Conservation (phyloP, 129 eudicot species). For the Artemisia tridentata region DNA sequence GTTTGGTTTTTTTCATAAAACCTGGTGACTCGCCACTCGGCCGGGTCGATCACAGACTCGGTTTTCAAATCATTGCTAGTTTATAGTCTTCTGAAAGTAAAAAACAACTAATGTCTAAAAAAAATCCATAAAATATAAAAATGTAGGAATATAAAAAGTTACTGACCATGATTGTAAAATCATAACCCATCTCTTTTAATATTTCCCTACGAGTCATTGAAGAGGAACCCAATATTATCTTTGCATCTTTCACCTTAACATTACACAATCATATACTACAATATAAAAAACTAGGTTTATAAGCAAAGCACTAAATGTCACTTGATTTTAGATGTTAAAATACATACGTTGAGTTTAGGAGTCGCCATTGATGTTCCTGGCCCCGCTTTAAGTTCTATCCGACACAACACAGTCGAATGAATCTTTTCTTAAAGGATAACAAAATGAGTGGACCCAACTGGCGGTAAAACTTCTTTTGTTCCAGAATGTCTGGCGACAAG, state of each 20-base stretch:
- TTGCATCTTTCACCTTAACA: conserved; percentile 27
- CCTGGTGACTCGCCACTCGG: too few species aligned
- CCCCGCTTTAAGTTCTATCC: too few species aligned
- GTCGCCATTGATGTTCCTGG: not conserved
- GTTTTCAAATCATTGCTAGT: too few species aligned
- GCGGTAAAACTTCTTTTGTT: too few species aligned
- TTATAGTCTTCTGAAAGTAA: too few species aligned
- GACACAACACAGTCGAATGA: too few species aligned
- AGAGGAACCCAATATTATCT: conserved; percentile 89
- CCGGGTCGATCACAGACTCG: too few species aligned
- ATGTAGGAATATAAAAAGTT: not conserved
- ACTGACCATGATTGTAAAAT: conserved; percentile 72
- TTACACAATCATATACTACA: conserved; percentile 21
- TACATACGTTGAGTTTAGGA: conserved; percentile 36
- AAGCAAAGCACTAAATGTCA: not conserved
- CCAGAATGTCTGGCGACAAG: too few species aligned
- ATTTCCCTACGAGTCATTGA: conserved; percentile 73
- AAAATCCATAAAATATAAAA: not conserved
- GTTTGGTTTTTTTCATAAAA: too few species aligned
- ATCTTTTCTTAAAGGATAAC: too few species aligned
- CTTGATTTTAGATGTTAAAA: not conserved
- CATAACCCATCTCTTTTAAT: conserved; percentile 80
- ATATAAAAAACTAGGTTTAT: not conserved
- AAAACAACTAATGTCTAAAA: too few species aligned
- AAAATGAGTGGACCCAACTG: too few species aligned